Percentiles rank a stretch among this genome's conserved stretches.
Evolutionary conservation across 768 basidiomycete species (phyloP).

Genomic region (Panaeolus papilionaceus): DNA sequence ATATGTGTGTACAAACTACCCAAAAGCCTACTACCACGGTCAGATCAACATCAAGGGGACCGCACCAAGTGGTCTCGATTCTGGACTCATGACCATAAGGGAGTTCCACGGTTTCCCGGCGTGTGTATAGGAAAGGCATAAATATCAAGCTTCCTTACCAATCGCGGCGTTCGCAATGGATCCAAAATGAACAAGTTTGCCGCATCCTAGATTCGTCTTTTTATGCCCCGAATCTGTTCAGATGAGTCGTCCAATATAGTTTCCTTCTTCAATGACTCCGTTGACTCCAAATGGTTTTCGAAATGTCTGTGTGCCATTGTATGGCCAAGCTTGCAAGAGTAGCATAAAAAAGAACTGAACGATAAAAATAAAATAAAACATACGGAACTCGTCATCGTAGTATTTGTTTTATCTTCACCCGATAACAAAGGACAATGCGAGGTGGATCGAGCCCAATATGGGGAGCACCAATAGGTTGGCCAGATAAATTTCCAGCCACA

Average conservation of each 20-base stretch:
- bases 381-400: not conserved
- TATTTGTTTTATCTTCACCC: not conserved
- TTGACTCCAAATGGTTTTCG: not conserved
- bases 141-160: conserved; percentile 11
- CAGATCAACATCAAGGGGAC: conserved; percentile 11
- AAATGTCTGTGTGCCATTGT: not conserved
- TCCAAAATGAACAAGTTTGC: not conserved
- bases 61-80: not conserved
- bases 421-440: conserved; percentile 3
- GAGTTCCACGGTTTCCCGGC: conserved; percentile 7
- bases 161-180: conserved; percentile 10
- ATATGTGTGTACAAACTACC: not conserved
- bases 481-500: conserved; percentile 1
- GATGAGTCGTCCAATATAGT: not conserved
- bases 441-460: not conserved
- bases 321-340: not conserved
- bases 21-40: not conserved
- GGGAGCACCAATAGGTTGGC: not conserved
- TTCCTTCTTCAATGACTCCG: not conserved
- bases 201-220: not conserved
- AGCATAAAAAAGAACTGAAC: not conserved
- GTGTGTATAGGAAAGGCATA: conserved; percentile 1
- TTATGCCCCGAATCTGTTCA: not conserved
- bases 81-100: conserved; percentile 22
- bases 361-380: not conserved